A percentile compares a stretch with the other conserved stretches of the same genome.
These are phyloP conservation scores for Teunomyces pallodes DNA, from an alignment of 805 yeast genomes.

Conservation along the genomic window DNA sequence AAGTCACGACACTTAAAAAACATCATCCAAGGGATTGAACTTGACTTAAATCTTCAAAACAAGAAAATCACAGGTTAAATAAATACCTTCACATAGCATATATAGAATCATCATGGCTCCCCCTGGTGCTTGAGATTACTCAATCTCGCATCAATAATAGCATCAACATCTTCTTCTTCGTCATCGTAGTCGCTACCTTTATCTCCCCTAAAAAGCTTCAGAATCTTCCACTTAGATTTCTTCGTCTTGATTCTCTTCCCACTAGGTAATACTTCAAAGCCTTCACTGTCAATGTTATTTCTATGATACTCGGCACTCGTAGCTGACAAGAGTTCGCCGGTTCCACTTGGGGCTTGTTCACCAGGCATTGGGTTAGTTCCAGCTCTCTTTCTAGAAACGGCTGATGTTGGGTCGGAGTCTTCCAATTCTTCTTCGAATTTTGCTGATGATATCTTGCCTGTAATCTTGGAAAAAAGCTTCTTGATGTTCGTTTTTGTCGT, in stretches of 20 bases:
- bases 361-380: constrained; percentile 45
- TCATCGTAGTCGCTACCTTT: constrained; percentile 15
- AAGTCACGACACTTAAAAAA: constrained; percentile 22
- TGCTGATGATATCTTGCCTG: constrained; percentile 3
- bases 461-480: constrained; percentile 20
- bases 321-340: constrained; percentile 24
- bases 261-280: constrained; percentile 66
- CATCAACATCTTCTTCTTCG: constrained; percentile 47
- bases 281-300: constrained; percentile 24
- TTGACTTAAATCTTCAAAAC: constrained; percentile 17
- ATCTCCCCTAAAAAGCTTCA: constrained; percentile 37
- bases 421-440: constrained; percentile 11
- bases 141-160: constrained; percentile 52
- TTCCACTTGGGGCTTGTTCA: constrained; percentile 52
- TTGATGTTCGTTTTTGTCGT: constrained; percentile 13
- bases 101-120: background rate
- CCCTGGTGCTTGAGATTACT: constrained; percentile 14
- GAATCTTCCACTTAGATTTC: constrained; percentile 23
- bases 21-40: constrained; percentile 36
- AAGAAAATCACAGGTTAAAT: constrained; percentile 9
- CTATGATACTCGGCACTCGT: constrained; percentile 26
- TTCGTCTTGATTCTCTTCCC: constrained; percentile 51
- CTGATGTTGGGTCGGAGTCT: constrained; percentile 16
- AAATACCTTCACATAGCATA: background rate
- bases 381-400: constrained; percentile 46